phyloP scores from a whole-genome alignment of 2,329 filamentous ascomycete genomes.

The Aureobasidium sp. region DNA sequence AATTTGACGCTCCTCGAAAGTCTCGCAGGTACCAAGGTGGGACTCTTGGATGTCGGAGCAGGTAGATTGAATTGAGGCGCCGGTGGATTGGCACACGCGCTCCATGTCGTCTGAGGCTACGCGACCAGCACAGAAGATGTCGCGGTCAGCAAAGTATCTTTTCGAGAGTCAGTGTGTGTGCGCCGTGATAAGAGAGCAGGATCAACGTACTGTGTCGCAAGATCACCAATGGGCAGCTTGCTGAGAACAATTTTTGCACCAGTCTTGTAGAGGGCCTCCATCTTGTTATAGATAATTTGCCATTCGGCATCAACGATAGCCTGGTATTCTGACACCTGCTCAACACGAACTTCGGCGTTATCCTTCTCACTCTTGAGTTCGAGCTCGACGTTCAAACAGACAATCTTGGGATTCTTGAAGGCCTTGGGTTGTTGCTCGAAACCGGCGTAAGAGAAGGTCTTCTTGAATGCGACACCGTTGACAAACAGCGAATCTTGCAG shows the following conservation, averaged over 20 bases:
- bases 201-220: slow-evolving; percentile 69
- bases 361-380: slow-evolving; percentile 99
- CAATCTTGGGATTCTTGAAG: slow-evolving; percentile 90
- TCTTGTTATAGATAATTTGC: slow-evolving; percentile 99
- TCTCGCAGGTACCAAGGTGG: slow-evolving; percentile 84
- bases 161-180: background rate
- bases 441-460: slow-evolving; percentile 97
- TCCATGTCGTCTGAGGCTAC: slow-evolving; percentile 90
- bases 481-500: slow-evolving; percentile 95
- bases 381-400: slow-evolving; percentile 94
- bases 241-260: slow-evolving; percentile 96
- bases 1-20: slow-evolving; percentile 93
- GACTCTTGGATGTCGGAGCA: slow-evolving; percentile 88
- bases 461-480: slow-evolving; percentile 98
- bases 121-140: slow-evolving; percentile 96
- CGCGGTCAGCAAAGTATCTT: slow-evolving; percentile 86
- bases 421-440: slow-evolving; percentile 98
- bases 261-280: slow-evolving; percentile 87
- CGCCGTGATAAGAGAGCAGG: background rate
- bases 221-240: slow-evolving; percentile 93
- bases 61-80: slow-evolving; percentile 86
- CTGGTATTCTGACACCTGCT: slow-evolving; percentile 98
- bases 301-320: slow-evolving; percentile 98
- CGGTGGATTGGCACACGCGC: slow-evolving; percentile 89
- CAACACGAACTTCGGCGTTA: slow-evolving; percentile 95